Evolutionary conservation across 176 grass and related monocot species (phyloP), one percentile per base, ranked within the genome.

Genomic region (Carex scoparia): DNA sequence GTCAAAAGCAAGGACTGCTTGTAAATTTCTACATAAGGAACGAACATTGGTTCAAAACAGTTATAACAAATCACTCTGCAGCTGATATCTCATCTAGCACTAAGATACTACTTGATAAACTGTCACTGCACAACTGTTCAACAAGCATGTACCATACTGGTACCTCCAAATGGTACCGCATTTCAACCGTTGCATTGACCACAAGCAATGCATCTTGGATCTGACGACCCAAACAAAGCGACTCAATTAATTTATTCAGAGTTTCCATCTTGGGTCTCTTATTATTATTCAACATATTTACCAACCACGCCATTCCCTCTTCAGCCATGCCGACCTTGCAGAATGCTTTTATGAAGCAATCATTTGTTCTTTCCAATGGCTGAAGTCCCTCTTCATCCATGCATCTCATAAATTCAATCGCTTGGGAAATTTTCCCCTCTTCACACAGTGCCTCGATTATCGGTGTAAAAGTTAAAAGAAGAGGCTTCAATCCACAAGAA

Each of bases 281-380:
- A 85, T 95, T 91, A 19, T 87, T 93, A 69, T 84, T 85, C 88
- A 98, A 86, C 93, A 95, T 87, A 61, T 80, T 84, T 27, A 86
- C 91, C 75, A 95, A 82, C 91, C 92, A 98, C 48, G 86, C 60
- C 93, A 98, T 91, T 46, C 88, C 87, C 63, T 94, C 91, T 83
- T 92, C 96, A 51, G 67, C 37, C 87, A 86, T 92, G 10, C 79
- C 71, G 14, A 69, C 74, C 88, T 86, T 89, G 84, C 96, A 98
- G 83, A 95, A 94, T 2, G 84, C 91, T 49, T 59, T 69, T 76
- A 98, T 88, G 49, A 98, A 69, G 64, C 65, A 69, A 85, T 98
- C 89, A 79, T 98, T 93, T 58, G 53, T 92, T 48, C 81, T 42
- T 80, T 28, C 84, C 67, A 88, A 84, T 1, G 88, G 91, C 84